These are phyloP conservation scores for Colletotrichum sp. DNA, from an alignment of 2,329 filamentous ascomycete species.

Conservation along the genomic window DNA sequence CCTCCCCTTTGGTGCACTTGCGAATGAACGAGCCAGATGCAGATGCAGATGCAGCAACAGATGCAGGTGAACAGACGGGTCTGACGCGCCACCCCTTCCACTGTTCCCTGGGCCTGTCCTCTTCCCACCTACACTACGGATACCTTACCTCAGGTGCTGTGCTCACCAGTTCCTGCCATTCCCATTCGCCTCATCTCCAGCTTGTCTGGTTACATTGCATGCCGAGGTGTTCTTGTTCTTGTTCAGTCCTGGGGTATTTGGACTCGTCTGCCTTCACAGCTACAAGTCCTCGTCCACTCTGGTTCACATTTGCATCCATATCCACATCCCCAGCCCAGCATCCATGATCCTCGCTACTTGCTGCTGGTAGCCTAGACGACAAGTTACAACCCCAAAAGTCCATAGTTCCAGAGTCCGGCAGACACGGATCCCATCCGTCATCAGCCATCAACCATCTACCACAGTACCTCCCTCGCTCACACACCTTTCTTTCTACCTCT, in stretches of 20 bases:
- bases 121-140: background rate
- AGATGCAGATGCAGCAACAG: background rate
- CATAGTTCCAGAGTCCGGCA: background rate
- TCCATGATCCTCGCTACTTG: background rate
- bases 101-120: background rate
- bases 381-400: background rate
- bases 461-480: background rate
- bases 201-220: background rate
- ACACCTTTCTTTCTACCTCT: background rate
- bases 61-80: background rate
- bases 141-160: background rate
- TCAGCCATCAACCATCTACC: background rate
- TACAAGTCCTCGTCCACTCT: background rate
- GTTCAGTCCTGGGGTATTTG: background rate
- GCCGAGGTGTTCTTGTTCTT: background rate
- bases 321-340: background rate
- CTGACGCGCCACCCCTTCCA: background rate
- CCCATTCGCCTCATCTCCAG: background rate
- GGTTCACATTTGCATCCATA: background rate
- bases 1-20: background rate
- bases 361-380: background rate
- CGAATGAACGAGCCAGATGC: background rate
- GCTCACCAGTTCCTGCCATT: background rate
- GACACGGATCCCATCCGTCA: background rate
- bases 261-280: background rate